Percentiles rank a stretch among this genome's conserved stretches.
These are phyloP conservation scores for Nigrospora oryzae DNA, from an alignment of 2,329 filamentous ascomycete species.

Conservation along the genomic window DNA sequence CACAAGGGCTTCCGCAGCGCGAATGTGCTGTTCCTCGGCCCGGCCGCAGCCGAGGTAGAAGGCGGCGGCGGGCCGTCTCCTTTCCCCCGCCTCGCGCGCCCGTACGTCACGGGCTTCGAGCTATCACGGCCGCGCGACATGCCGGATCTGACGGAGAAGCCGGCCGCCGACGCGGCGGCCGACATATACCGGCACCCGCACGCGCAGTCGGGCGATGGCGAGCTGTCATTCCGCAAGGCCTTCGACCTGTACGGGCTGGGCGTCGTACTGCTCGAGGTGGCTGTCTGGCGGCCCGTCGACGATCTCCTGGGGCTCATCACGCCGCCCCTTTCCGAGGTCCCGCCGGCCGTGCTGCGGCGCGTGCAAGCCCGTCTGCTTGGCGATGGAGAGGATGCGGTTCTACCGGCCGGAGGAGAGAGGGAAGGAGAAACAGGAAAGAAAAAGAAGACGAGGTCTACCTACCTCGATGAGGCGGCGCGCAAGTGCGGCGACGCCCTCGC, in stretches of 20 bases:
- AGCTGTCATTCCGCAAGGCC: constrained; percentile 22
- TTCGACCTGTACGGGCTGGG: constrained; percentile 42
- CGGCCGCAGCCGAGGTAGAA: constrained; percentile 19
- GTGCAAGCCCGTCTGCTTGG: too few relatives aligned
- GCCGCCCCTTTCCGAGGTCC: too few relatives aligned
- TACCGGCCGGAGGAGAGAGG: too few relatives aligned
- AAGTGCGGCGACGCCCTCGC: too few relatives aligned
- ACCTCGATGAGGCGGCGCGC: too few relatives aligned
- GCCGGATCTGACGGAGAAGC: constrained; percentile 34
- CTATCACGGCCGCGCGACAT: constrained; percentile 25
- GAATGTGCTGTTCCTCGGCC: constrained; percentile 36
- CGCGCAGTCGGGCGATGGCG: constrained; percentile 9
- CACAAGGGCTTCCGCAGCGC: constrained; percentile 42
- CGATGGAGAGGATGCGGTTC: too few relatives aligned
- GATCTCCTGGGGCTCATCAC: constrained; percentile 16
- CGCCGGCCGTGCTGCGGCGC: too few relatives aligned
- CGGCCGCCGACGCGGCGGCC: constrained; percentile 22
- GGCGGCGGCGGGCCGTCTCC: too few relatives aligned
- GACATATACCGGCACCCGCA: constrained; percentile 36
- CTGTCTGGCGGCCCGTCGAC: constrained; percentile 36
- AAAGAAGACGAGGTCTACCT: too few relatives aligned
- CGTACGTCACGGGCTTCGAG: constrained; percentile 39
- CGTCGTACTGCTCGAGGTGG: constrained; percentile 40
- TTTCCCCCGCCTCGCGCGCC: constrained; percentile 10
- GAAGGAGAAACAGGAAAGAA: too few relatives aligned